Conservation (phyloP, 2,329 filamentous ascomycete species). For the Orbilia ellipsospora region DNA sequence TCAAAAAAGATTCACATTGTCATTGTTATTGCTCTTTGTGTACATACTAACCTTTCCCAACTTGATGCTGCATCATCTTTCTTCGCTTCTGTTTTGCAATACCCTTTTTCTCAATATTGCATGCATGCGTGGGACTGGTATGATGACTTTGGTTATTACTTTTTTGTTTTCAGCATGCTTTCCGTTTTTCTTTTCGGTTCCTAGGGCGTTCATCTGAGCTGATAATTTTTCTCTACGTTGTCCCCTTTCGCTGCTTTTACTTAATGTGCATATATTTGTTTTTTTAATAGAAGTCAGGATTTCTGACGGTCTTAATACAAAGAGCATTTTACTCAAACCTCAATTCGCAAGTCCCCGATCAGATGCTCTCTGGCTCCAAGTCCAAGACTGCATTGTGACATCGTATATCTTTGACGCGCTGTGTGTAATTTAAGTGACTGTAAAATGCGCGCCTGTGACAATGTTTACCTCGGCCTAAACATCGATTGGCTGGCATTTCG, state of each 20-base stretch:
- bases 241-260: slow-evolving; percentile 15
- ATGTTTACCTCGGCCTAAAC: slow-evolving; percentile 29
- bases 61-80: slow-evolving; percentile 7
- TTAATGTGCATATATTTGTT: slow-evolving; percentile 34
- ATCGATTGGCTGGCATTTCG: neutral
- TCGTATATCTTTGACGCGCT: too few species aligned
- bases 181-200: slow-evolving; percentile 16
- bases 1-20: slow-evolving; percentile 32
- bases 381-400: neutral
- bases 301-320: slow-evolving; percentile 1
- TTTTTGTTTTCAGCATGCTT: slow-evolving; percentile 31
- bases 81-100: neutral
- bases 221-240: slow-evolving; percentile 21
- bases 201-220: slow-evolving; percentile 45
- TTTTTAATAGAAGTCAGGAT: slow-evolving; percentile 38
- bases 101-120: neutral
- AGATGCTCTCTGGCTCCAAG: neutral
- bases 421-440: too few species aligned
- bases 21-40: slow-evolving; percentile 26
- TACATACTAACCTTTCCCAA: slow-evolving; percentile 49
- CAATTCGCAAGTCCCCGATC: too few species aligned
- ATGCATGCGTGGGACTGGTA: slow-evolving; percentile 37
- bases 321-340: slow-evolving; percentile 1
- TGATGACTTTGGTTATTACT: slow-evolving; percentile 42
- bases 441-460: neutral